A percentile compares a stretch with the other conserved stretches of the same genome.
These are phyloP conservation scores for Dactylellina leptospora DNA, from an alignment of 2,329 filamentous ascomycete species.

Conservation along the genomic window DNA sequence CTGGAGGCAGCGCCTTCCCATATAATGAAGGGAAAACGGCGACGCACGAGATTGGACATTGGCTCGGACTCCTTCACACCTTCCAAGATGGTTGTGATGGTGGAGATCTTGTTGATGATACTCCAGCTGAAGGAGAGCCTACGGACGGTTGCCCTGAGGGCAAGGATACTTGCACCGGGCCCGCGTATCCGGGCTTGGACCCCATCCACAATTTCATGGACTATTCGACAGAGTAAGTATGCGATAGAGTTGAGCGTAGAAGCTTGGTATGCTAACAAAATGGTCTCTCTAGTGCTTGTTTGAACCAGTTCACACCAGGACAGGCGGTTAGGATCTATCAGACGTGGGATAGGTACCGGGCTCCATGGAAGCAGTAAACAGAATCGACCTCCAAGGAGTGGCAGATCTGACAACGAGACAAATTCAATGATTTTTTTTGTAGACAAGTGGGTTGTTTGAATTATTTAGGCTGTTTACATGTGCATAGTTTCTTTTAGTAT, in stretches of 20 bases:
- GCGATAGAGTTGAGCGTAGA: too few relatives aligned
- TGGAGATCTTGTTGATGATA: slow-evolving; percentile 58
- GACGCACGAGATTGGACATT: slow-evolving; percentile 59
- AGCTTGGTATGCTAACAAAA: too few relatives aligned
- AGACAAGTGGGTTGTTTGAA: too few relatives aligned
- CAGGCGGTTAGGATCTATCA: slow-evolving; percentile 30
- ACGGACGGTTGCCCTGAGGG: slow-evolving; percentile 56
- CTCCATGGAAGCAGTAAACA: slow-evolving; percentile 13
- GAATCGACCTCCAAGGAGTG: too few relatives aligned
- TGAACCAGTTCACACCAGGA: slow-evolving; percentile 27
- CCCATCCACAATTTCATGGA: slow-evolving; percentile 60
- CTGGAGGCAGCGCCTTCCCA: slow-evolving; percentile 3
- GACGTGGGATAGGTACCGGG: slow-evolving; percentile 34
- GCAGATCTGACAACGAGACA: too few relatives aligned
- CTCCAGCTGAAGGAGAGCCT: slow-evolving; percentile 56
- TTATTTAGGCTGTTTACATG: too few relatives aligned
- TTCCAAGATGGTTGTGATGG: slow-evolving; percentile 57
- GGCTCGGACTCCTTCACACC: slow-evolving; percentile 59
- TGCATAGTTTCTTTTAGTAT: too few relatives aligned
- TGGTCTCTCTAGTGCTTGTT: slow-evolving; percentile 31
- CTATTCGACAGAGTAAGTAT: slow-evolving; percentile 54
- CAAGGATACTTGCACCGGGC: slow-evolving; percentile 57
- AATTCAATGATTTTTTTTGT: too few relatives aligned
- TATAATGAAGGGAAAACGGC: slow-evolving; percentile 55
- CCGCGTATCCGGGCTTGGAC: slow-evolving; percentile 56